Percentiles rank a stretch among this genome's conserved stretches.
These are phyloP conservation scores for Aspergillus avenaceus DNA, from an alignment of 495 filamentous ascomycete genomes.

Conservation along the genomic window DNA sequence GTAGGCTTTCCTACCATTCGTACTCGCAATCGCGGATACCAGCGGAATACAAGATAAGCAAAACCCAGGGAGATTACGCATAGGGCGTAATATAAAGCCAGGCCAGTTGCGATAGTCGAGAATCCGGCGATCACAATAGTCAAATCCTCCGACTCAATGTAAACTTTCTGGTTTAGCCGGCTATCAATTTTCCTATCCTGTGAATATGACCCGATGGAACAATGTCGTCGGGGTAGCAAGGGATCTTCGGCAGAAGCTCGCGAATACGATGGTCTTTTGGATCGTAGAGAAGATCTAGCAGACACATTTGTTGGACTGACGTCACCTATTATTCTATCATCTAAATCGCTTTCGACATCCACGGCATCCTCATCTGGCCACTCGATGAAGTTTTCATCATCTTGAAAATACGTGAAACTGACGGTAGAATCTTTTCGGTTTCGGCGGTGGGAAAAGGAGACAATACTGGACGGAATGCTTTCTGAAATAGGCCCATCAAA, in stretches of 20 bases:
- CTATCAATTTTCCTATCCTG: constrained; percentile 53
- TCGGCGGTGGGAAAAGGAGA: constrained; percentile 79
- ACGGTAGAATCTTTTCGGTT: constrained; percentile 71
- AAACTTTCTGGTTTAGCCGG: constrained; percentile 78
- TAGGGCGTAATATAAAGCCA: constrained; percentile 60
- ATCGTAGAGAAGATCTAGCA: constrained; percentile 27
- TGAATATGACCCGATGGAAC: constrained; percentile 52
- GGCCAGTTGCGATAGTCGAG: constrained; percentile 65
- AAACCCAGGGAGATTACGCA: constrained; percentile 71
- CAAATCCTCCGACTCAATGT: constrained; percentile 89
- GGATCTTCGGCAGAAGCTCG: constrained; percentile 65
- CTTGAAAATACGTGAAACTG: constrained; percentile 87
- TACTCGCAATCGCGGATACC: constrained; percentile 85
- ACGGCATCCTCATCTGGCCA: constrained; percentile 51
- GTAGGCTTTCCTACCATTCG: constrained; percentile 64
- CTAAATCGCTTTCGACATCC: constrained; percentile 51
- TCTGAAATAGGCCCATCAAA: constrained; percentile 93
- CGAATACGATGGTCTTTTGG: constrained; percentile 54
- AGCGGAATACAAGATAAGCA: constrained; percentile 79
- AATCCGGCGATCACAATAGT: constrained; percentile 92
- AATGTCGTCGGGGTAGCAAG: constrained; percentile 57
- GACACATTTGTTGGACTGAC: constrained; percentile 29
- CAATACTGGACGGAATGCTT: constrained; percentile 85
- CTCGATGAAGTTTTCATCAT: constrained; percentile 49
- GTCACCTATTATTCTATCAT: constrained; percentile 37